phyloP scores from a whole-genome alignment of 495 filamentous ascomycete genomes.

The Cladorrhinum samala region DNA sequence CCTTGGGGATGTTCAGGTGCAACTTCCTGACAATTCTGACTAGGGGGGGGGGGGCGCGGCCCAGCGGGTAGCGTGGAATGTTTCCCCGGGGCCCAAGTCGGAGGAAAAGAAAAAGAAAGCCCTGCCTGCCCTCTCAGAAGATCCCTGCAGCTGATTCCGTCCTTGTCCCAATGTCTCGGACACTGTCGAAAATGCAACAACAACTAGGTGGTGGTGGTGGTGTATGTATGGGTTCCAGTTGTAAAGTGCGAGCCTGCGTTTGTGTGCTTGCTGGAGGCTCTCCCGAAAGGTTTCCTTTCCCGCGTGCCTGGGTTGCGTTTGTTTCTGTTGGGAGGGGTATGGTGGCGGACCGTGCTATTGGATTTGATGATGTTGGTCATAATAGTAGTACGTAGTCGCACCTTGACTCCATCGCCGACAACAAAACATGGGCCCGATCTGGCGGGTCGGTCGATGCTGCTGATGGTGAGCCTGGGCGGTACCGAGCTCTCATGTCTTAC shows the following conservation, averaged over 20 bases:
- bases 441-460: background rate
- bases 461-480: background rate
- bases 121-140: background rate
- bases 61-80: conserved; percentile 3
- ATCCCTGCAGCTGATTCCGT: background rate
- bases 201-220: too few relatives aligned
- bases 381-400: background rate
- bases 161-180: background rate
- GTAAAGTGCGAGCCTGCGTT: too few relatives aligned
- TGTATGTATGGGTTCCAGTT: too few relatives aligned
- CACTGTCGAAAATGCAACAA: too few relatives aligned
- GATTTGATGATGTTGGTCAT: conserved; percentile 1
- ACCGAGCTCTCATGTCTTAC: background rate
- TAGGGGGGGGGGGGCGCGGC: background rate
- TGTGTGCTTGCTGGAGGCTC: too few relatives aligned
- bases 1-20: background rate
- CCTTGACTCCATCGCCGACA: background rate
- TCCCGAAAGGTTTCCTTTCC: too few relatives aligned
- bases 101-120: background rate
- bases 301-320: background rate
- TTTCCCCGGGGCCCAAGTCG: background rate
- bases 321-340: background rate
- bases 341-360: background rate
- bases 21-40: background rate
- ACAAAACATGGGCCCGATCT: background rate